Percentiles rank a stretch among this genome's conserved stretches.
phyloP scores from a whole-genome alignment of 2,329 filamentous ascomycete genomes.

The Aspergillus bombycis region DNA sequence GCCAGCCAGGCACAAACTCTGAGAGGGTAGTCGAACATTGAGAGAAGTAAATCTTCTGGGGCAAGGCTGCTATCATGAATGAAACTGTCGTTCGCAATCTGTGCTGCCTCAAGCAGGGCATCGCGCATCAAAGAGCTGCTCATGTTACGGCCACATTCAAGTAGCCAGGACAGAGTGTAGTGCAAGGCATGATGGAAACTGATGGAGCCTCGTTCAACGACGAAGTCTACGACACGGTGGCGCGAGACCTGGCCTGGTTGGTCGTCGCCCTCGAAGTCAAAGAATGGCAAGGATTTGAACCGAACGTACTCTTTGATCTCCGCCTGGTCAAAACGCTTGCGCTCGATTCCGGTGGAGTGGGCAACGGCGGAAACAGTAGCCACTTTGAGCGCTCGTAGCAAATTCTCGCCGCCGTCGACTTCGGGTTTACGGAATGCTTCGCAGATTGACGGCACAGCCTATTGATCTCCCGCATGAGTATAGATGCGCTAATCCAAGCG shows the following conservation, averaged over 20 bases:
- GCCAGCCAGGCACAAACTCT: conserved; percentile 94
- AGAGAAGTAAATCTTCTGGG: conserved; percentile 79
- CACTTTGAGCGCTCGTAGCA: conserved; percentile 69
- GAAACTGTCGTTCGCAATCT: conserved; percentile 52
- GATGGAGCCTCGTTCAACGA: conserved; percentile 85
- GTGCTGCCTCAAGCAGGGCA: conserved; percentile 71
- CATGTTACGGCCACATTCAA: conserved; percentile 84
- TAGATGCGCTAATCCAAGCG: conserved; percentile 93
- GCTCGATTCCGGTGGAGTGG: conserved; percentile 87
- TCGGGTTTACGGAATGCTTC: conserved; percentile 77
- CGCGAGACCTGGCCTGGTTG: conserved; percentile 48
- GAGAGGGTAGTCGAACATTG: conserved; percentile 89
- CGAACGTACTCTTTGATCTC: conserved; percentile 85
- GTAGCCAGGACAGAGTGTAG: conserved; percentile 93
- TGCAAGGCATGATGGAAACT: conserved; percentile 98
- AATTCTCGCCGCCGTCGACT: conserved; percentile 65
- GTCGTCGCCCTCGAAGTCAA: conserved; percentile 71
- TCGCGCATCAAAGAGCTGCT: conserved; percentile 66
- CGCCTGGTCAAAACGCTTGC: conserved; percentile 77
- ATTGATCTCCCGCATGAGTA: conserved; percentile 94
- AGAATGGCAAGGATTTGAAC: conserved; percentile 77
- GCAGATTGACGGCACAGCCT: conserved; percentile 80
- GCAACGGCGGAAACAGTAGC: conserved; percentile 83
- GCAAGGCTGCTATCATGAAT: conserved; percentile 61
- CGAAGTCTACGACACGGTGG: conserved; percentile 79